Percentiles rank a stretch among this genome's conserved stretches.
Conservation (phyloP, 192 early-diverging fungal genomes). For the Backusella morwellensis region DNA sequence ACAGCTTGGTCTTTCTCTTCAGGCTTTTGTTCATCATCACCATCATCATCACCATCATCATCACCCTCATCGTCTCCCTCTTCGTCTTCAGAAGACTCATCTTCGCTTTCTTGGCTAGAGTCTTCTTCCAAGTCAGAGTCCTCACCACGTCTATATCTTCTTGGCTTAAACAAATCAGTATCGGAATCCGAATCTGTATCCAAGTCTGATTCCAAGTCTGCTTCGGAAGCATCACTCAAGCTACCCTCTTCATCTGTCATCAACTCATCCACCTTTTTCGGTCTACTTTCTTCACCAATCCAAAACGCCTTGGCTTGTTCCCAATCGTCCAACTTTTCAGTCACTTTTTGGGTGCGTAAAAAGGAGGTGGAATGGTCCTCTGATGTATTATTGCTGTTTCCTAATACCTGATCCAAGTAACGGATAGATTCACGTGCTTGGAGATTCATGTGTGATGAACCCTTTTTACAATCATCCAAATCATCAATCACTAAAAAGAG, state of each 20-base stretch:
- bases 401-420: conserved; percentile 43
- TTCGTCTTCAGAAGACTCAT: background rate
- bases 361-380: conserved; percentile 25
- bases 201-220: background rate
- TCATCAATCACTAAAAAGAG: conserved; percentile 41
- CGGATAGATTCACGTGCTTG: conserved; percentile 56
- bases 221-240: background rate
- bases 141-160: background rate
- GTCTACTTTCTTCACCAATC: conserved; percentile 32
- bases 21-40: background rate
- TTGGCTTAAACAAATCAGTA: conserved; percentile 4
- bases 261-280: background rate
- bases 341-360: conserved; percentile 45
- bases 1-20: conserved; percentile 5
- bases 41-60: background rate
- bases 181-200: conserved; percentile 11
- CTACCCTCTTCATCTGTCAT: background rate
- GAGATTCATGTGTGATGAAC: conserved; percentile 43
- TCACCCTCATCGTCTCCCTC: too few species aligned
- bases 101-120: conserved; percentile 12
- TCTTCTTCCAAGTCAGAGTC: background rate
- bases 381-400: background rate
- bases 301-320: conserved; percentile 38
- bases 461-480: conserved; percentile 56
- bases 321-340: conserved; percentile 48